Base-by-base conservation (phyloP, 306 rosid genomes). In the Vigna radiata region DNA sequence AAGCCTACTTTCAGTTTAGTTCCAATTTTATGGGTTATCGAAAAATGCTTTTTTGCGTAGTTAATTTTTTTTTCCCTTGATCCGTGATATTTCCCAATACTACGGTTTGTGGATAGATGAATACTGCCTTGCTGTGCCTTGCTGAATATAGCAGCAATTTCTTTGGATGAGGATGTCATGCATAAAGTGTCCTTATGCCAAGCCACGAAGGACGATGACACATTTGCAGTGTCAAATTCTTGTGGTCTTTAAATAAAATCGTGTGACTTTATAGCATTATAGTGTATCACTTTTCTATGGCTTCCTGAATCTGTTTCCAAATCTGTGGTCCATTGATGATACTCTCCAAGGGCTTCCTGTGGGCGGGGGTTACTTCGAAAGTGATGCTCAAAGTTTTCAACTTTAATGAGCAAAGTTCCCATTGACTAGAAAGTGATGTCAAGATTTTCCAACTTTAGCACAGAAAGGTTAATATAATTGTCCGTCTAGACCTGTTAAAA, bases 1-100 rank as follows among this genome's bases (percentile, higher is more conserved):
- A 62, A 52, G 15, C 77, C 71, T 76, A 59, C 29, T 19, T 52
- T 73, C n/a, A 73, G 3, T 62, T 70, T 29, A 11, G 21, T 60
- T 69, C 33, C 71, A 37, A 5, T 70, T 59, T 58, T 64, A 19
- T 33, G 60, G 15, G 60, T 4, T 54, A 18, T 60, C 12, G 19
- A 54, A 15, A 64, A 36, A 37, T 52, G 12, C 19, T 27, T 61
- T n/a, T 59, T 16, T n/a, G 21, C 27, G 31, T 11, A 6, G 15
- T 43, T 13, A 56, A 12, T 10, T 9, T 29, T 12, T 15, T n/a
- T 7, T 31, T 39, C 2, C 44, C 44, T 68, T 18, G 66, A 60
- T 29, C 19, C 21, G 21, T 29, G 12, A 27, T 59, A 59, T 31
- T 29, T 14, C 23, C 41, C 66, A 15, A 29, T 60, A 29, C 66